These are phyloP conservation scores for Cordyceps militaris DNA, from an alignment of 2,329 filamentous ascomycete genomes.

Conservation along the genomic window DNA sequence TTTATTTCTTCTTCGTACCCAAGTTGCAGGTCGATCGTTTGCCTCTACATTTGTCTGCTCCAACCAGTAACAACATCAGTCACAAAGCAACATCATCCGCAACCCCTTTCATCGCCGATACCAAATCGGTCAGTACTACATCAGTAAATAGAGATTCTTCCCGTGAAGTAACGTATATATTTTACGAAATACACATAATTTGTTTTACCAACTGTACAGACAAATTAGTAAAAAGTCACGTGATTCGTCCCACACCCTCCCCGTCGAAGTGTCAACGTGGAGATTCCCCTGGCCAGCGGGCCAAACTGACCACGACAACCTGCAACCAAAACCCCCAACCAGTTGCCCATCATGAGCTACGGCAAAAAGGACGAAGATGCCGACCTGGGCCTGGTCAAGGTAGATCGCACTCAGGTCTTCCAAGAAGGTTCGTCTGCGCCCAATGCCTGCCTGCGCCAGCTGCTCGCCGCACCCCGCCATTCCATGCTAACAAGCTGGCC, in stretches of 20 bases:
- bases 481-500: conserved; percentile 28
- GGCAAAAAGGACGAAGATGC: conserved; percentile 99
- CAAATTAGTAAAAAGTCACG: conserved; percentile 21
- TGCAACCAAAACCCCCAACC: conserved; percentile 25
- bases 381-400: conserved; percentile 87
- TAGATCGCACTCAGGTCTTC: conserved; percentile 95
- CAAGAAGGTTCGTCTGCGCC: conserved; percentile 72
- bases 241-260: conserved; percentile 24
- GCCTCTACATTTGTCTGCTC: too few species aligned
- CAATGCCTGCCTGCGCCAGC: conserved; percentile 18
- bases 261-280: conserved; percentile 33
- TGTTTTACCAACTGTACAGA: neutral
- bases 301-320: conserved; percentile 29
- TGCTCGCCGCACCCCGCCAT: conserved; percentile 19
- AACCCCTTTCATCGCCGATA: neutral
- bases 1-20: too few species aligned
- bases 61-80: neutral
- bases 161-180: neutral
- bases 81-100: neutral
- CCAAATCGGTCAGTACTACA: too few species aligned
- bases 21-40: too few species aligned
- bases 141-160: too few species aligned
- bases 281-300: conserved; percentile 27
- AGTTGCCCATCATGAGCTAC: conserved; percentile 72
- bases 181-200: neutral